phyloP scores from a whole-genome alignment of 2,329 filamentous ascomycete genomes.

The Calcarisporium arbuscula region DNA sequence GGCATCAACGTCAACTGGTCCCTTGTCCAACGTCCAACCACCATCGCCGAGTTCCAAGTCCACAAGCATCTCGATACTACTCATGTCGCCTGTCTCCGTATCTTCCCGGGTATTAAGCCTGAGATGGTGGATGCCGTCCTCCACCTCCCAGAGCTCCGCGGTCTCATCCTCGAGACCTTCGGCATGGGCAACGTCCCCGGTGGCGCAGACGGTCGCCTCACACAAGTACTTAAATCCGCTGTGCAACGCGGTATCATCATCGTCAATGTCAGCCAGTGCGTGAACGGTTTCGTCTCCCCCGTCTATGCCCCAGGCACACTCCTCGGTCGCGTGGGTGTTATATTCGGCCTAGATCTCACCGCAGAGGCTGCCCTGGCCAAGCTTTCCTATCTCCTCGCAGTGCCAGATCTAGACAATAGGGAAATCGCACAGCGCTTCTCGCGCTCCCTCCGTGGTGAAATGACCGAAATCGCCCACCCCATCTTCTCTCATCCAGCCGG shows the following conservation, averaged over 20 bases:
- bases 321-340: slow-evolving; percentile 75
- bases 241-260: slow-evolving; percentile 77
- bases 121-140: slow-evolving; percentile 87
- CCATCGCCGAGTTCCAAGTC: slow-evolving; percentile 67
- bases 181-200: slow-evolving; percentile 88
- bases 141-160: slow-evolving; percentile 66
- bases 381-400: slow-evolving; percentile 74
- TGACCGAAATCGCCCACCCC: slow-evolving; percentile 68
- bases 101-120: slow-evolving; percentile 90
- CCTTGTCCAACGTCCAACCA: slow-evolving; percentile 66
- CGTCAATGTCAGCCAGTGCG: slow-evolving; percentile 88
- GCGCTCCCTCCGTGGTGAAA: slow-evolving; percentile 71
- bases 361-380: slow-evolving; percentile 89
- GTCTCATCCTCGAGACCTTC: slow-evolving; percentile 85
- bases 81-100: slow-evolving; percentile 83
- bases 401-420: slow-evolving; percentile 53
- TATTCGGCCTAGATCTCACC: slow-evolving; percentile 84
- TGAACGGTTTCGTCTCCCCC: slow-evolving; percentile 68
- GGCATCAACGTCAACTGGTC: slow-evolving; percentile 78
- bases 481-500: slow-evolving; percentile 70
- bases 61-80: slow-evolving; percentile 72
- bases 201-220: slow-evolving; percentile 72
- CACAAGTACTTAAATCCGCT: slow-evolving; percentile 68
- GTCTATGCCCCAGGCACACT: slow-evolving; percentile 74
- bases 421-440: slow-evolving; percentile 69